A percentile compares a stretch with the other conserved stretches of the same genome.
These are phyloP conservation scores for Alternaria incomplexa DNA, from an alignment of 2,329 filamentous ascomycete genomes.

Conservation along the genomic window DNA sequence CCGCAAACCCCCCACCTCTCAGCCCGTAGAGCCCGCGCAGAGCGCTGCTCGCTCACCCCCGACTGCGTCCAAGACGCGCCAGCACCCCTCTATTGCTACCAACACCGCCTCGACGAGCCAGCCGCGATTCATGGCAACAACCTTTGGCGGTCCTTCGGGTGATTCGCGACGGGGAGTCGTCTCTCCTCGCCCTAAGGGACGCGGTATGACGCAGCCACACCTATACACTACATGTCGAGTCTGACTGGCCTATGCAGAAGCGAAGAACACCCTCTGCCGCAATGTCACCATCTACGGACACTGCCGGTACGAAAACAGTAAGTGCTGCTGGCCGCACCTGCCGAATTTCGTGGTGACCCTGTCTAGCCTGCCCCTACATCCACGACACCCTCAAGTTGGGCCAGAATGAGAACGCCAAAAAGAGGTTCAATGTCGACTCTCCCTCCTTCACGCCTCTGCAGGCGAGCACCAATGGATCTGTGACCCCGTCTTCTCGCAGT, in stretches of 20 bases:
- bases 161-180: conserved; percentile 50
- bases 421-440: conserved; percentile 91
- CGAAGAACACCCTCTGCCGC: conserved; percentile 87
- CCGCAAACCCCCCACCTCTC: conserved; percentile 29
- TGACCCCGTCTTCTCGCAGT: conserved; percentile 64
- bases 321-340: conserved; percentile 22
- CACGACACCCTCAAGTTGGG: conserved; percentile 75
- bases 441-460: conserved; percentile 85
- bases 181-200: conserved; percentile 53
- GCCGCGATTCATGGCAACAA: conserved; percentile 45
- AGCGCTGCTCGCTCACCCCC: conserved; percentile 23
- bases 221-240: conserved; percentile 2
- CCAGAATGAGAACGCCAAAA: conserved; percentile 66
- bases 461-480: conserved; percentile 54
- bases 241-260: conserved; percentile 55
- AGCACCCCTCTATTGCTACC: conserved; percentile 21
- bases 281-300: conserved; percentile 94
- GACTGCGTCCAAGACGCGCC: conserved; percentile 23
- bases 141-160: conserved; percentile 45
- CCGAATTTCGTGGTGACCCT: conserved; percentile 23
- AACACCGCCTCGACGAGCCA: conserved; percentile 22
- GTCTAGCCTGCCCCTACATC: conserved; percentile 75
- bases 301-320: conserved; percentile 87
- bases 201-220: conserved; percentile 41
- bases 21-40: conserved; percentile 23